These are phyloP conservation scores for Trichoderma endophyticum DNA, from an alignment of 2,329 filamentous ascomycete species.

Conservation along the genomic window DNA sequence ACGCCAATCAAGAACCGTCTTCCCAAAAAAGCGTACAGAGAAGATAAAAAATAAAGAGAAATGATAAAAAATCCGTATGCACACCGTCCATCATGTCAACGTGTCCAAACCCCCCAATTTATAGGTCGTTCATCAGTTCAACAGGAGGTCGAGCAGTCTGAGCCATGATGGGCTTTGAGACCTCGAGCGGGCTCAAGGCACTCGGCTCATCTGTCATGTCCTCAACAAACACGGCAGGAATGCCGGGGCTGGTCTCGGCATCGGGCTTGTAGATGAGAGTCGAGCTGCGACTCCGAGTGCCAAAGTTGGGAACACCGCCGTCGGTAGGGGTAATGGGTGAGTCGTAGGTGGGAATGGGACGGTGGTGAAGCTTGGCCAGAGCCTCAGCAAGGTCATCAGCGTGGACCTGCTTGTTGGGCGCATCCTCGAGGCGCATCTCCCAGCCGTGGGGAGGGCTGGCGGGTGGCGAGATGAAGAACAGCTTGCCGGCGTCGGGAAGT, in stretches of 20 bases:
- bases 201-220: slow-evolving; percentile 60
- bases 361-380: slow-evolving; percentile 58
- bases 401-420: slow-evolving; percentile 67
- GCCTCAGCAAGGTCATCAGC: slow-evolving; percentile 67
- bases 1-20: neutral
- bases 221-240: slow-evolving; percentile 65
- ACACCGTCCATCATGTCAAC: neutral
- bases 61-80: neutral
- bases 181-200: slow-evolving; percentile 42
- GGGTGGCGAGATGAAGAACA: slow-evolving; percentile 70
- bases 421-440: slow-evolving; percentile 65
- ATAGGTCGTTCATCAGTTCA: slow-evolving; percentile 56
- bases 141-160: slow-evolving; percentile 63
- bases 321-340: slow-evolving; percentile 34
- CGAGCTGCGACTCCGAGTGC: slow-evolving; percentile 56
- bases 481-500: slow-evolving; percentile 66
- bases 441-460: slow-evolving; percentile 66
- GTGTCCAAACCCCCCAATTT: neutral
- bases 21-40: neutral
- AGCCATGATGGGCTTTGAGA: slow-evolving; percentile 49
- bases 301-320: slow-evolving; percentile 25
- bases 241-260: slow-evolving; percentile 51
- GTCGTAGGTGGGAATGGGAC: slow-evolving; percentile 25
- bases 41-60: neutral
- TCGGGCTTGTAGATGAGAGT: slow-evolving; percentile 64